Percentiles rank a stretch among this genome's conserved stretches.
Conservation (phyloP, 441 rosid species). For the Hura crepitans region DNA sequence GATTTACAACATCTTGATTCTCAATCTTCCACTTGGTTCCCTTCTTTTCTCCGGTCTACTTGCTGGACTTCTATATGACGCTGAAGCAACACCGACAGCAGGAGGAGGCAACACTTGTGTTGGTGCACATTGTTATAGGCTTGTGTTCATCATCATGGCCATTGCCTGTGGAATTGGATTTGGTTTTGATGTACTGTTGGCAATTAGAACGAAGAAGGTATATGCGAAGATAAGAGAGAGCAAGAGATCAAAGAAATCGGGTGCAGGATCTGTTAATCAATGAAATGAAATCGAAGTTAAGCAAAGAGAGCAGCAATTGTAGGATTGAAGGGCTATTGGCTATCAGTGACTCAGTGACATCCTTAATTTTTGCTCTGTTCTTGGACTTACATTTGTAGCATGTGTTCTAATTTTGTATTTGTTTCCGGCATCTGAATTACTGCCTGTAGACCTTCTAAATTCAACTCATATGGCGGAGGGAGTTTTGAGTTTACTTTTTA, state of each 20-base stretch:
- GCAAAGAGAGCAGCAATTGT: neutral
- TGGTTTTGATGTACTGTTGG: slow-evolving; percentile 54
- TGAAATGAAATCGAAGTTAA: slow-evolving; percentile 2
- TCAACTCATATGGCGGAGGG: no score
- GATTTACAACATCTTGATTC: slow-evolving; percentile 65
- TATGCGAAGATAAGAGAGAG: slow-evolving; percentile 40
- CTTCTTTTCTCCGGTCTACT: slow-evolving; percentile 81
- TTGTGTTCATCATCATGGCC: slow-evolving; percentile 65
- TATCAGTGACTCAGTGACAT: slow-evolving; percentile 24
- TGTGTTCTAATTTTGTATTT: neutral
- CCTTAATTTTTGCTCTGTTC: slow-evolving; percentile 3
- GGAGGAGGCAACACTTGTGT: slow-evolving; percentile 74
- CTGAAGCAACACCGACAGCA: slow-evolving; percentile 54
- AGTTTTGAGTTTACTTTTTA: no score
- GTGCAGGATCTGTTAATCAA: slow-evolving; percentile 12
- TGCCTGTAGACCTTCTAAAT: neutral
- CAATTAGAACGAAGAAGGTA: slow-evolving; percentile 47
- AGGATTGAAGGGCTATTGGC: slow-evolving; percentile 28
- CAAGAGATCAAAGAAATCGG: slow-evolving; percentile 36
- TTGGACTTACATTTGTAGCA: neutral
- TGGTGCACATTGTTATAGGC: slow-evolving; percentile 73
- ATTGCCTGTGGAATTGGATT: slow-evolving; percentile 50
- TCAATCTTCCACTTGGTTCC: slow-evolving; percentile 81
- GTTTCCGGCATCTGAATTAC: neutral
- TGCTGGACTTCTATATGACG: slow-evolving; percentile 65